Percentiles rank a stretch among this genome's conserved stretches.
Evolutionary conservation across 306 rosid genomes (phyloP).

Genomic region (Prunus padus): DNA sequence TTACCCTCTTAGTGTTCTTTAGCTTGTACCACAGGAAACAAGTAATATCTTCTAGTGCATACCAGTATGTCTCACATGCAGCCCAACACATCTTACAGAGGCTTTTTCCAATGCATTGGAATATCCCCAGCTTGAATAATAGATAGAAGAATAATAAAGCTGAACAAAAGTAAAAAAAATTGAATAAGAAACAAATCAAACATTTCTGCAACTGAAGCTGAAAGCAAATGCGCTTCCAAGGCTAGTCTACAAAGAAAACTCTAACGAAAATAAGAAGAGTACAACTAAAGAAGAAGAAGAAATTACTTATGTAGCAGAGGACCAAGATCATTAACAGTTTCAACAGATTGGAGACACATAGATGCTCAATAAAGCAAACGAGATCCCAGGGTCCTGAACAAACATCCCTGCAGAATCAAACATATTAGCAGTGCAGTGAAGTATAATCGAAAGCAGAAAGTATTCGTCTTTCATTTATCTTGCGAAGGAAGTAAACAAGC

Average conservation of each 20-base stretch:
- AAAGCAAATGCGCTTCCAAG: background rate
- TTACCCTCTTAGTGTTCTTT: conserved; percentile 43
- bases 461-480: too few species aligned
- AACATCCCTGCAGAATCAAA: conserved; percentile 31
- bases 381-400: conserved; percentile 49
- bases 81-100: conserved; percentile 49
- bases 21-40: conserved; percentile 46
- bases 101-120: conserved; percentile 53
- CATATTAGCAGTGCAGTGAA: background rate
- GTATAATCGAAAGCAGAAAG: too few species aligned
- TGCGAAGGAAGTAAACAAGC: background rate
- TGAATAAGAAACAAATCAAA: background rate
- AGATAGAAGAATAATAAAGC: conserved; percentile 38
- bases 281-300: background rate
- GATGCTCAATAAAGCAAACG: conserved; percentile 45
- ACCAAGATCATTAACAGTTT: background rate
- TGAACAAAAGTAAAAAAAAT: background rate
- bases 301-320: background rate
- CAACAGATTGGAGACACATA: conserved; percentile 33
- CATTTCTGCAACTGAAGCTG: background rate
- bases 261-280: background rate
- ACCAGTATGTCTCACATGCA: conserved; percentile 45
- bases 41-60: conserved; percentile 35
- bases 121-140: conserved; percentile 49
- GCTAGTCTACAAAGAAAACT: background rate